Evolutionary conservation across 768 basidiomycete genomes (phyloP), one percentile per base, ranked within the genome.

Genomic region (Agaricus subrufescens): DNA sequence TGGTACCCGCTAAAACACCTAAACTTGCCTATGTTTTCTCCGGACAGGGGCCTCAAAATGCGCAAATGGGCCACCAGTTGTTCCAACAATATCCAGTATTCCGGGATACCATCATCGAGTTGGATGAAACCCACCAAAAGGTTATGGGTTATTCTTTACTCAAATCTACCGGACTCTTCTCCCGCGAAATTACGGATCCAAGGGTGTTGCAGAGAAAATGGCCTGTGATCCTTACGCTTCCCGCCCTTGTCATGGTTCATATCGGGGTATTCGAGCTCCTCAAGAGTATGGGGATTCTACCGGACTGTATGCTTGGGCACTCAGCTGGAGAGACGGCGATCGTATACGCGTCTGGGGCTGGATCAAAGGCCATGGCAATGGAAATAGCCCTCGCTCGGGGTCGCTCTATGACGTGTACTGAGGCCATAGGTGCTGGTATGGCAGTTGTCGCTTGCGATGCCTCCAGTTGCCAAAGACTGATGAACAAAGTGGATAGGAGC

Each of bases 251-350:
- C 1, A 76, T 80, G 60, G 58, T 78, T 49, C 79, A 80, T 58
- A 73, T 80, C 9, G 79, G 77, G 0, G 52, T 78, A 5, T 70
- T 72, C 58, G 79, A 80, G 46, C 66, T 75, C 2, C 60, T 79
- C 1, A 56, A 56, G 1, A 66, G 67, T 46, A 43, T 77, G 12
- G 73, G 74, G 7, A 52, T 77, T 45, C 57, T 53, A 11, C 75
- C 79, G 0, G 69, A 76, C 43, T 63, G 65, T 5, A 62, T 78
- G 14, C 47, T 79, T 5, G 79, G 79, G 0, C 77, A 79, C 61
- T 79, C 78, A n/a, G 75, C 76, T 12, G 78, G 78, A 10, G 78
- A 80, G 58, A 75, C 75, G 0, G 73, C 73, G 0, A 48, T 78
- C 19, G 56, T 79, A 10, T 77, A 76, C 52, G 71, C 76, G 0